A percentile compares a stretch with the other conserved stretches of the same genome.
Evolutionary conservation across 2,329 filamentous ascomycete genomes (phyloP).

Genomic region (Cladosporium phlei): DNA sequence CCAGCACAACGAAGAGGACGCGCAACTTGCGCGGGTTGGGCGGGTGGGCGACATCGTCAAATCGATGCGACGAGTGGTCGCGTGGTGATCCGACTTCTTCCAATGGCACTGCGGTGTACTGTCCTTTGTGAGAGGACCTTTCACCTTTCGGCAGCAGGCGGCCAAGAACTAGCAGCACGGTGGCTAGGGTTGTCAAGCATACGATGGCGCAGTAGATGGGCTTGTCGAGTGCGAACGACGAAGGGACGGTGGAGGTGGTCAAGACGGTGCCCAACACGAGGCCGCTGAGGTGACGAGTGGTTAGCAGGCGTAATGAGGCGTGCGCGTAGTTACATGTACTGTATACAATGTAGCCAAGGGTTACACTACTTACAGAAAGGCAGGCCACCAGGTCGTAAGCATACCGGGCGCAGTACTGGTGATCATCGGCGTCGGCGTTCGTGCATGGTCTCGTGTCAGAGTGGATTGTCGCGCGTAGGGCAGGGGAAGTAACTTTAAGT

Average conservation of each 20-base stretch:
- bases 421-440: neutral
- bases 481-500: too few relatives aligned
- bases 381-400: constrained; percentile 6
- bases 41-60: constrained; percentile 20
- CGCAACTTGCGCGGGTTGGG: constrained; percentile 26
- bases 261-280: constrained; percentile 26
- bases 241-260: constrained; percentile 21
- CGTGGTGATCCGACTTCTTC: constrained; percentile 25
- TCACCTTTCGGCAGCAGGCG: constrained; percentile 26
- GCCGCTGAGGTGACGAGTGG: constrained; percentile 20
- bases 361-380: constrained; percentile 12
- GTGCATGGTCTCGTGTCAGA: neutral
- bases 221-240: constrained; percentile 38
- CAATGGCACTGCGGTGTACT: constrained; percentile 28
- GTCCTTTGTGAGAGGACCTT: constrained; percentile 19
- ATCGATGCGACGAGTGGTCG: constrained; percentile 19
- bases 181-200: constrained; percentile 38
- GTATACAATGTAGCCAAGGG: neutral
- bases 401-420: neutral
- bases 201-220: constrained; percentile 42
- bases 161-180: constrained; percentile 35
- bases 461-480: neutral
- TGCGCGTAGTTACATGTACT: neutral
- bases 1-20: constrained; percentile 25
- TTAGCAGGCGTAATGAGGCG: too few relatives aligned